These are phyloP conservation scores for Ascochyta lentis DNA, from an alignment of 2,329 filamentous ascomycete species.

Conservation along the genomic window DNA sequence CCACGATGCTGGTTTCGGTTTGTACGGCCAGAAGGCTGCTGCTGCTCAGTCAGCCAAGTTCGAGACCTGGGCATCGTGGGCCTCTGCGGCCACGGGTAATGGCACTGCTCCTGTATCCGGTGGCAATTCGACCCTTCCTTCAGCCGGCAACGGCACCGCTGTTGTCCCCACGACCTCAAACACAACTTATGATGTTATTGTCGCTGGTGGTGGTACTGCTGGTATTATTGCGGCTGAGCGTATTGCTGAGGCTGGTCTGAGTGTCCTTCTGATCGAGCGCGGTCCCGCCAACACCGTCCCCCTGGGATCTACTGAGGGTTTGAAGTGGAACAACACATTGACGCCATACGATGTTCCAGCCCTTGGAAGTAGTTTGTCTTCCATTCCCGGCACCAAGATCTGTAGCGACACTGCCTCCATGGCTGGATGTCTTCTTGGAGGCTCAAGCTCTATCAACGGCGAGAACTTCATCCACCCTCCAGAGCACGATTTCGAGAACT, in stretches of 20 bases:
- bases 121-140: slow-evolving; percentile 11
- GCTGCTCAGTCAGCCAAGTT: slow-evolving; percentile 30
- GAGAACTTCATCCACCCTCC: slow-evolving; percentile 62
- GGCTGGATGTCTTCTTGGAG: slow-evolving; percentile 40
- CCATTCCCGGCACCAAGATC: slow-evolving; percentile 17
- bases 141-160: slow-evolving; percentile 15
- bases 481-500: slow-evolving; percentile 37
- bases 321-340: slow-evolving; percentile 16
- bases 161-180: slow-evolving; percentile 33
- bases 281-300: slow-evolving; percentile 16
- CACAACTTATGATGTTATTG: slow-evolving; percentile 19
- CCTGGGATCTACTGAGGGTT: slow-evolving; percentile 8
- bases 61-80: slow-evolving; percentile 30
- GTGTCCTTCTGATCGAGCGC: slow-evolving; percentile 17
- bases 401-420: slow-evolving; percentile 19
- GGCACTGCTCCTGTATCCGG: slow-evolving; percentile 14
- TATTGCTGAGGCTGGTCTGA: slow-evolving; percentile 16
- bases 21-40: slow-evolving; percentile 25
- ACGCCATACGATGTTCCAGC: slow-evolving; percentile 14
- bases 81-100: slow-evolving; percentile 10
- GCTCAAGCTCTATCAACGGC: slow-evolving; percentile 55
- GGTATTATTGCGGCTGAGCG: slow-evolving; percentile 19
- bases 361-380: slow-evolving; percentile 15
- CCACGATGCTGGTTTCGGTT: slow-evolving; percentile 27
- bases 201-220: slow-evolving; percentile 18